Base-by-base conservation (phyloP, 768 basidiomycete genomes). In the Termitomyces sp. region DNA sequence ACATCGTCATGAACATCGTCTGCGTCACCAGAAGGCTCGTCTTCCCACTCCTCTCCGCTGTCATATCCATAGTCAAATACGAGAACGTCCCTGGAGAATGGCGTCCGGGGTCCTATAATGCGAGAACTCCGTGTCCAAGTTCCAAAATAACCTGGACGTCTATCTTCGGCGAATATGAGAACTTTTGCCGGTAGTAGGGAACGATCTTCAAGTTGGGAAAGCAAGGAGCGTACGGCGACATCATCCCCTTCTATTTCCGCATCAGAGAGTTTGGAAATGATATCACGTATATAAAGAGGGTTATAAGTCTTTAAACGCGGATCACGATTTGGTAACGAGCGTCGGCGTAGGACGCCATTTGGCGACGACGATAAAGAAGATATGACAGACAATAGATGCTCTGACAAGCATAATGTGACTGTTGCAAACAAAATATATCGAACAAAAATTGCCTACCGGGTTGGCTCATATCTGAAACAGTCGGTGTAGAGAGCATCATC, bases 1-100 rank as follows among this genome's bases (percentile, higher is more conserved):
- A 79, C 87, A 16, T 91, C 91, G 5, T 89, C 87, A 7, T 80
- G 75, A 7, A 88, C 82, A 56, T 91, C 88, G 51, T 91, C 91
- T 52, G 88, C 92, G 12, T 85, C 91, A 26, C 87, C 92, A 3
- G 80, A 83, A 23, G 86, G 85, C 68, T 95, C 94, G 58, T 89
- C 91, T 62, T 93, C 93, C 97, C 97, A 98, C 65, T 98, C 97
- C 65, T 88, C 93, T 14, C 93, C 96, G 54, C 92, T 95, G 74
- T 99, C 95, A 68, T 95, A 93, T 5, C 83, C 82, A 70, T 98
- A 99, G 72, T 98, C 94, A 56, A 91, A 80, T 13, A 83, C 79
- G 1, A 88, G 75, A 12, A 83, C 77, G 66, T 99, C 97, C 63
- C 83, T 83, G 2, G 81, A 85, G 61, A 96, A 88, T 1, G 97